Evolutionary conservation across 495 filamentous ascomycete species (phyloP).

Genomic region (Lasiosphaeria ovina): DNA sequence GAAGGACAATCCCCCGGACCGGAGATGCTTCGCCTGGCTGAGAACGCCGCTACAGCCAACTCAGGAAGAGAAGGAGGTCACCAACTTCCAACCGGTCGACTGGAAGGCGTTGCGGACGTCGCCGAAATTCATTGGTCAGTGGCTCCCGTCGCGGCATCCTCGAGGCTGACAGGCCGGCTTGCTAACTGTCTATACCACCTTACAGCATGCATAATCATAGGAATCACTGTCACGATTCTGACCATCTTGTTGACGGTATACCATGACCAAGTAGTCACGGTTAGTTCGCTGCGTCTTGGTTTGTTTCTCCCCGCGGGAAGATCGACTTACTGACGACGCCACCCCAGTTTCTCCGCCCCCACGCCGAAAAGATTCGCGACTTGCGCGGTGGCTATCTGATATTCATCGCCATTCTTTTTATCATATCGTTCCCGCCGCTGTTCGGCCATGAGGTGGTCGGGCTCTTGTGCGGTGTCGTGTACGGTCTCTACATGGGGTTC

Average conservation of each 20-base stretch:
- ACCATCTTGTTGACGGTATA: slow-evolving; percentile 20
- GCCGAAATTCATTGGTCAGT: too few species aligned
- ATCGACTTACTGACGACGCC: not conserved
- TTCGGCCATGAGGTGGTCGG: slow-evolving; percentile 36
- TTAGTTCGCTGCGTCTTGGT: not conserved
- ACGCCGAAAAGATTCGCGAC: slow-evolving; percentile 28
- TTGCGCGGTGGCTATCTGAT: slow-evolving; percentile 31
- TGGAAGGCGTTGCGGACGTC: too few species aligned
- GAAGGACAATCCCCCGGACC: too few species aligned
- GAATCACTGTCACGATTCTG: slow-evolving; percentile 15
- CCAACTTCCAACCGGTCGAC: too few species aligned
- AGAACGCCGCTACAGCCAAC: too few species aligned
- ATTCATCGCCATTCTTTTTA: slow-evolving; percentile 33
- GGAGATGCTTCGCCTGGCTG: too few species aligned
- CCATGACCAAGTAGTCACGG: slow-evolving; percentile 23
- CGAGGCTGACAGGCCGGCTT: too few species aligned
- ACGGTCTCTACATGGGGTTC: slow-evolving; percentile 32
- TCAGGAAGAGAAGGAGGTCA: too few species aligned
- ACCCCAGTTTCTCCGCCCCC: slow-evolving; percentile 25
- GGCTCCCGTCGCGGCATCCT: too few species aligned
- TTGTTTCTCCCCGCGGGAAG: not conserved
- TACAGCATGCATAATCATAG: slow-evolving; percentile 18
- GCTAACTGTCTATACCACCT: too few species aligned
- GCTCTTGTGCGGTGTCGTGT: slow-evolving; percentile 34
- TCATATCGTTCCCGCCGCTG: slow-evolving; percentile 35